A percentile compares a stretch with the other conserved stretches of the same genome.
phyloP scores from a whole-genome alignment of 1,284 basidiomycete species.

The Caloboletus inedulis region DNA sequence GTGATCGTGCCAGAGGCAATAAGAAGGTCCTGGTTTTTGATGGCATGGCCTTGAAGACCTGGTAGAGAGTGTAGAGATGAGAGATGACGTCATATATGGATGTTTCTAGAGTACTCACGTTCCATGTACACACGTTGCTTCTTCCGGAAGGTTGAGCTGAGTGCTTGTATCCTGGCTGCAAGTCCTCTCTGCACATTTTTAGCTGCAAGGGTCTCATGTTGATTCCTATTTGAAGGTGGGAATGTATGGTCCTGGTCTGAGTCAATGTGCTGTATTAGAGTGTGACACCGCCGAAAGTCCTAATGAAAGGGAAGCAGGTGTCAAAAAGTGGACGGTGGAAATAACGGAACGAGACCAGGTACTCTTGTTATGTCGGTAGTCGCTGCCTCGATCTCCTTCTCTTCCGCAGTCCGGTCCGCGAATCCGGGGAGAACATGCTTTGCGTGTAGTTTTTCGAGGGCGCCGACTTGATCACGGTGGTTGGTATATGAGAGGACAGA shows the following conservation, averaged over 20 bases:
- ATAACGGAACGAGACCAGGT: slow-evolving; percentile 25
- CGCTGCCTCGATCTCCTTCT: slow-evolving; percentile 87
- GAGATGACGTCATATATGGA: slow-evolving; percentile 11
- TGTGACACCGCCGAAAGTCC: slow-evolving; percentile 85
- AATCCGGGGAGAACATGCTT: slow-evolving; percentile 97
- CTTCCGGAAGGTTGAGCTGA: slow-evolving; percentile 92
- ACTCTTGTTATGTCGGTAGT: slow-evolving; percentile 89
- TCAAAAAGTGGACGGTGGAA: slow-evolving; percentile 18
- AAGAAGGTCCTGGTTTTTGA: slow-evolving; percentile 89
- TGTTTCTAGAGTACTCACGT: slow-evolving; percentile 58
- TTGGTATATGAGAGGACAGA: slow-evolving; percentile 14
- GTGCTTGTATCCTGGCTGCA: slow-evolving; percentile 91
- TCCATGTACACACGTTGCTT: slow-evolving; percentile 98
- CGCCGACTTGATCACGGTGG: slow-evolving; percentile 50
- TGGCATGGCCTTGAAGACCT: slow-evolving; percentile 92
- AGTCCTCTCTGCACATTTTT: slow-evolving; percentile 97
- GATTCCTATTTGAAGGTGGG: slow-evolving; percentile 46
- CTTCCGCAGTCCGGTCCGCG: slow-evolving; percentile 89
- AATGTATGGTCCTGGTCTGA: slow-evolving; percentile 47
- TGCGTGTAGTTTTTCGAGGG: slow-evolving; percentile 91
- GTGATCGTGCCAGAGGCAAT: slow-evolving; percentile 82
- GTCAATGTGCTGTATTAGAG: slow-evolving; percentile 73
- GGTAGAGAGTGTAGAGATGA: slow-evolving; percentile 21
- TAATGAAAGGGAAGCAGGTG: slow-evolving; percentile 32
- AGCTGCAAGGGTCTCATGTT: slow-evolving; percentile 68